A percentile compares a stretch with the other conserved stretches of the same genome.
Evolutionary conservation across 1,284 basidiomycete genomes (phyloP).

Genomic region (Microbotryum saponariae): DNA sequence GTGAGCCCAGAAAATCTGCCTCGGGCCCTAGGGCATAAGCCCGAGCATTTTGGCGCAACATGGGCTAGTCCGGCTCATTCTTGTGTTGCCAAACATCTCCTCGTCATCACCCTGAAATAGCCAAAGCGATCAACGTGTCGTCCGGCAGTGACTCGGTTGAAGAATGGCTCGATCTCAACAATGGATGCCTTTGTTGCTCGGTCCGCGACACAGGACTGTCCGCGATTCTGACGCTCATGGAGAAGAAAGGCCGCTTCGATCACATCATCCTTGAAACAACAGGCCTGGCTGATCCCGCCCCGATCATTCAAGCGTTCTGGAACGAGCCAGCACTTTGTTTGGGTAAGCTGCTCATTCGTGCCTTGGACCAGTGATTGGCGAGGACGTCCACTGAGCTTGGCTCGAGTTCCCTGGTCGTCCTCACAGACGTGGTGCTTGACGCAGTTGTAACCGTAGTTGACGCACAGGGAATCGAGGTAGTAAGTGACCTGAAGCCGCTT

Average conservation of each 20-base stretch:
- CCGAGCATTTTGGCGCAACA: too few relatives aligned
- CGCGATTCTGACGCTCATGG: slow-evolving; percentile 62
- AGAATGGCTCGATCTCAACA: slow-evolving; percentile 78
- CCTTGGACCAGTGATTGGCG: slow-evolving; percentile 57
- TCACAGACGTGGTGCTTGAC: slow-evolving; percentile 67
- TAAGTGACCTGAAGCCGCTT: neutral
- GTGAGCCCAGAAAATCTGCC: slow-evolving; percentile 30
- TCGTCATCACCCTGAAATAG: slow-evolving; percentile 27
- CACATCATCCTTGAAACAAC: slow-evolving; percentile 89
- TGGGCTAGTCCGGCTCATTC: too few relatives aligned
- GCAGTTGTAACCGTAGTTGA: slow-evolving; percentile 87
- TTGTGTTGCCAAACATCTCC: neutral
- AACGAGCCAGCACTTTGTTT: slow-evolving; percentile 27
- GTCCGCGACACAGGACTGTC: slow-evolving; percentile 84
- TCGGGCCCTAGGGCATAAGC: too few relatives aligned
- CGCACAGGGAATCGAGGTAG: slow-evolving; percentile 43
- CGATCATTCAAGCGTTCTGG: slow-evolving; percentile 32
- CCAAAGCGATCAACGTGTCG: slow-evolving; percentile 54
- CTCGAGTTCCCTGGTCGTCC: slow-evolving; percentile 44
- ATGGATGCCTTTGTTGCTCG: slow-evolving; percentile 89
- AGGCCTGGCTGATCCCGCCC: slow-evolving; percentile 83
- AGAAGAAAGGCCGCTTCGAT: slow-evolving; percentile 68
- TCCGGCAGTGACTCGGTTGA: slow-evolving; percentile 48
- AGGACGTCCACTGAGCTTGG: slow-evolving; percentile 39
- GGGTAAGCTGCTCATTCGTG: slow-evolving; percentile 2